A percentile compares a stretch with the other conserved stretches of the same genome.
Evolutionary conservation across 1,284 basidiomycete species (phyloP).

Genomic region (Puccinia coronata): DNA sequence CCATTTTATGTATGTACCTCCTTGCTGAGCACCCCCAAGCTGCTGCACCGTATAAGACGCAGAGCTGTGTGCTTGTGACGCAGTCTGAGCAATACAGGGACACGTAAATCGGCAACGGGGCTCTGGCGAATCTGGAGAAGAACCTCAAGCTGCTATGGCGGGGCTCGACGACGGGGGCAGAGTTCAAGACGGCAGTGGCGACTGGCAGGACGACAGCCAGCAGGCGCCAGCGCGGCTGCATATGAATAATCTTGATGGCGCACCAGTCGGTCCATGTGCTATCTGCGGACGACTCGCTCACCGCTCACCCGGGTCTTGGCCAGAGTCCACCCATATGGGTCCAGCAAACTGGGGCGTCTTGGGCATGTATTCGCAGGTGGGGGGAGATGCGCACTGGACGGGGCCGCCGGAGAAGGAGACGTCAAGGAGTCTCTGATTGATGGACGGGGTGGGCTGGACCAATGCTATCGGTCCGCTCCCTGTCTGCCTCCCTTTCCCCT

Average conservation of each 20-base stretch:
- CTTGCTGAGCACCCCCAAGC: too few relatives aligned
- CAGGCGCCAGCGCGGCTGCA: constrained; percentile 55
- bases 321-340: constrained; percentile 41
- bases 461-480: constrained; percentile 51
- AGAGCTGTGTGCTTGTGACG: constrained; percentile 57
- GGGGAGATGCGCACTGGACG: constrained; percentile 56
- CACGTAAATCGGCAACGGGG: constrained; percentile 57
- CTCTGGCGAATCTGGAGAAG: constrained; percentile 54
- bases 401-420: constrained; percentile 55
- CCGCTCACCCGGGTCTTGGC: constrained; percentile 44
- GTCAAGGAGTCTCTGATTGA: constrained; percentile 54
- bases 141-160: constrained; percentile 53
- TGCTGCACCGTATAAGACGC: constrained; percentile 50
- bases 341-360: constrained; percentile 52
- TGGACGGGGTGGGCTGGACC: constrained; percentile 55
- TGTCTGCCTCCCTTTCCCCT: not conserved
- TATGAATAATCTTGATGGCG: constrained; percentile 52
- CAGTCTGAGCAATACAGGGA: constrained; percentile 58
- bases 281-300: constrained; percentile 38
- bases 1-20: too few relatives aligned
- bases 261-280: constrained; percentile 52
- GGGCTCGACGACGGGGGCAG: constrained; percentile 57
- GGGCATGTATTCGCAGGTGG: constrained; percentile 54
- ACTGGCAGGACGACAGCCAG: constrained; percentile 56
- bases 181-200: constrained; percentile 53